Evolutionary conservation across 2,329 filamentous ascomycete species (phyloP), one percentile per base, ranked within the genome.

Genomic region (Colletotrichum falcatum): DNA sequence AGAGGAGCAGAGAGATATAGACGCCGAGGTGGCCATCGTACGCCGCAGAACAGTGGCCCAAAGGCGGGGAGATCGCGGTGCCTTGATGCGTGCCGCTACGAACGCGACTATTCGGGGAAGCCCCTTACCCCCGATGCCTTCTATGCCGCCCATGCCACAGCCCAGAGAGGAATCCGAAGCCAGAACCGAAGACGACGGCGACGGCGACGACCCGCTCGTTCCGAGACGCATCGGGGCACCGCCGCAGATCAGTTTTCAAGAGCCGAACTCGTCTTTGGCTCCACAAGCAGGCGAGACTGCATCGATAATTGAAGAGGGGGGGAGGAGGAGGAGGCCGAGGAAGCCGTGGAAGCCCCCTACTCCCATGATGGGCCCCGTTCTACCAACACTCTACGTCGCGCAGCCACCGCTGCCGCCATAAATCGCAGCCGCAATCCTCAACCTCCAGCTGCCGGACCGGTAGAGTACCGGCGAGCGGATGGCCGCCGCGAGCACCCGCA

Each of bases 11-110:
- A 89, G 91, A 28, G 92, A 94, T 74, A 84, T 95, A 67, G 93
- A 91, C 66, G 89, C 90, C 1, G 93, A 95, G 78, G 92, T 96
- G 26, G 93, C 93, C 73, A 89, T 95, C 74, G 92, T 94, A 61
- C 88, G 93, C 74, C 87, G 92, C 73, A 86, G 93, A 73, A 95
- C 93, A 3, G 90, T 92, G 20, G 87, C 91, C 44, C 89, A 91
- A 75, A 87, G 86, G 61, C 84, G 87, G 73, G 86, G 85, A 26
- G 78, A 82, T 55, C 80, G 86, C 69, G 79, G 80, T 59, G 82
- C 82, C 65, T 77, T 89, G 42, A 83, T 88, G 71, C 84, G 86
- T 58, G 80, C 86, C 30, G 81, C 85, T 12, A 86, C 88, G 2
- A 83, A 81, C 9, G 80, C 83, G 9, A 44, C 68, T 3, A 58